Conservation (phyloP, 1,139 yeast species). For the Debaryomyces fabryi region DNA sequence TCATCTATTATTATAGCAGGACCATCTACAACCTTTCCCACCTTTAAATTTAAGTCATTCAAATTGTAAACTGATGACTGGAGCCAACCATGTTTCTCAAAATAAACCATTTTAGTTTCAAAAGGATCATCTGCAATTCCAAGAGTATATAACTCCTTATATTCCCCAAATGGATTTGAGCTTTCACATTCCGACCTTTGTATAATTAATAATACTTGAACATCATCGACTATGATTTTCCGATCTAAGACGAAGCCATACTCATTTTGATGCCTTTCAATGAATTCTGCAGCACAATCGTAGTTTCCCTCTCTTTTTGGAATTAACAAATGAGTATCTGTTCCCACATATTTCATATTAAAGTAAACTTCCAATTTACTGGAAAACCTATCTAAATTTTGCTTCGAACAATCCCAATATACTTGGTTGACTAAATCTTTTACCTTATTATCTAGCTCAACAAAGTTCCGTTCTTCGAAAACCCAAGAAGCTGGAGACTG, state of each 20-base stretch:
- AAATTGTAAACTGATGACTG: conserved; percentile 51
- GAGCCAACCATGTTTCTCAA: conserved; percentile 34
- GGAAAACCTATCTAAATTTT: conserved; percentile 24
- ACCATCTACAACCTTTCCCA: conserved; percentile 57
- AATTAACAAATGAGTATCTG: conserved; percentile 77
- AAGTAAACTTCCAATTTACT: conserved; percentile 53
- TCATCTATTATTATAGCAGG: conserved; percentile 79
- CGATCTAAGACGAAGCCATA: conserved; percentile 28
- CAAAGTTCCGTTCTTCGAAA: conserved; percentile 14
- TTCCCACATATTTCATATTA: conserved; percentile 72
- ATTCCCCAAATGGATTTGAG: conserved; percentile 23
- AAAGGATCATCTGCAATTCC: conserved; percentile 1
- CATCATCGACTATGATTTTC: conserved; percentile 66
- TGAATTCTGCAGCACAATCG: conserved; percentile 18
- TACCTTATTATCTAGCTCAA: conserved; percentile 28
- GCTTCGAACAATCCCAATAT: conserved; percentile 19
- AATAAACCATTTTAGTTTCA: conserved; percentile 16
- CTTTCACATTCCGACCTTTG: conserved; percentile 17
- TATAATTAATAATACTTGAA: conserved; percentile 46
- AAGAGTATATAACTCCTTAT: conserved; percentile 6
- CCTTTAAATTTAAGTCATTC: conserved; percentile 45
- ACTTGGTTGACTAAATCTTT: conserved; percentile 18
- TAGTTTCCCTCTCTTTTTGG: conserved; percentile 12
- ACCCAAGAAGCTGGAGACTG: conserved; percentile 47
- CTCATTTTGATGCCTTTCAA: conserved; percentile 22